These are phyloP conservation scores for Suhomyces bribrorum DNA, from an alignment of 1,139 yeast species.

Conservation along the genomic window DNA sequence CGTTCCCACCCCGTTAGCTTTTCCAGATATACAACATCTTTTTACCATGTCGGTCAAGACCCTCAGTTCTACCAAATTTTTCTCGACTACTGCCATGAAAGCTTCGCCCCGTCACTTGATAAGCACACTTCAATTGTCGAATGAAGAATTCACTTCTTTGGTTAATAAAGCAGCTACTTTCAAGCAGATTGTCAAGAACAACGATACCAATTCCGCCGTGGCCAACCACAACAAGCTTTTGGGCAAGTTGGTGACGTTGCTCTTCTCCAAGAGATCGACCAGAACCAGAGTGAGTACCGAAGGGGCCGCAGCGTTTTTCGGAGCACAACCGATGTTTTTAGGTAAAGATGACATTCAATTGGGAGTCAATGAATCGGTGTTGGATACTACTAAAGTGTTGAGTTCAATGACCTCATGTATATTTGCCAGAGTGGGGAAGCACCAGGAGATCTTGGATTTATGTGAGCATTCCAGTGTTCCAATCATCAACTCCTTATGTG, in stretches of 20 bases:
- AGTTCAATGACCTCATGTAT: conserved; percentile 95
- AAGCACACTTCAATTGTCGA: conserved; percentile 72
- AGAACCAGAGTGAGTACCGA: conserved; percentile 93
- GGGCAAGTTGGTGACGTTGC: conserved; percentile 80
- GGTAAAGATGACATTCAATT: conserved; percentile 96
- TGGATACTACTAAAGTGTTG: conserved; percentile 84
- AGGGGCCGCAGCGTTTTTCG: conserved; percentile 91
- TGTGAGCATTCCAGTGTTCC: conserved; percentile 82
- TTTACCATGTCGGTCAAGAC: conserved; percentile 11
- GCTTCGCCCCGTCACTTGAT: conserved; percentile 66
- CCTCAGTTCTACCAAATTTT: conserved; percentile 10
- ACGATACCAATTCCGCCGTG: conserved; percentile 41
- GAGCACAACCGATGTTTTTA: conserved; percentile 94
- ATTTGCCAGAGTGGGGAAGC: conserved; percentile 91
- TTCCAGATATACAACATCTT: background rate
- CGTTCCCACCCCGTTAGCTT: conserved; percentile 1
- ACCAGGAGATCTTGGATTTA: conserved; percentile 76
- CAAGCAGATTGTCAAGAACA: conserved; percentile 55
- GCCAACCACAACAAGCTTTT: conserved; percentile 55
- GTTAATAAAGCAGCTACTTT: conserved; percentile 67
- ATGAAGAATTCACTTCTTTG: conserved; percentile 65
- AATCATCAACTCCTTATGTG: conserved; percentile 90
- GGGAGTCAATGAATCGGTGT: conserved; percentile 88
- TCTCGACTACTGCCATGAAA: conserved; percentile 13
- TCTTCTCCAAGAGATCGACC: conserved; percentile 90